Evolutionary conservation across 1,139 yeast species (phyloP), one percentile per base, ranked within the genome.

Genomic region (Saccharomyces hybrid): DNA sequence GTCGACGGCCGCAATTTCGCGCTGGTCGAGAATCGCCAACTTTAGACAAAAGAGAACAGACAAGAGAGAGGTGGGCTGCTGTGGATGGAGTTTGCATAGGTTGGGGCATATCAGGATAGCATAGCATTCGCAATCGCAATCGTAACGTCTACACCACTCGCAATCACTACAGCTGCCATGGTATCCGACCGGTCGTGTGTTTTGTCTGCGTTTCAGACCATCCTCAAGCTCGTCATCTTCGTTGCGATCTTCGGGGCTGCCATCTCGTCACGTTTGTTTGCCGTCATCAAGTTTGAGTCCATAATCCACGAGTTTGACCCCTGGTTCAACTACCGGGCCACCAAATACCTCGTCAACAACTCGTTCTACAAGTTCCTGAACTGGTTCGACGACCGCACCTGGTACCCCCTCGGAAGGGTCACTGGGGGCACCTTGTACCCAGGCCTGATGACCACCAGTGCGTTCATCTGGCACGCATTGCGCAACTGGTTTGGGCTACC

Each of bases 271-370:
- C 82, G 99, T 67, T 77, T 93, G 69, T 82, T 82, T 68, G 80
- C 93, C 4, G 93, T 86, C 55, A 83, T 88, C 56, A 77, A 95
- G 62, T 95, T 90, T 69, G 99, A 95, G 74, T 84, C 95, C 57
- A 95, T 95, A 66, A 95, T 95, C 72, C 99, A 95, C 75, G 99
- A 95, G 73, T 93, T 93, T 69, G 99, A 95, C 73, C 98, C 99
- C 41, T 93, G 99, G 99, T 95, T 95, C 78, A 93, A 93, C 72
- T 93, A 82, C 75, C 77, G 99, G 63, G 99, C 99, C 49, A 88
- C 99, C 27, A 88, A 88, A 71, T 89, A 90, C 71, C 79, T 93
- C 61, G 96, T 89, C 20, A 76, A 81, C 53, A 84, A 90, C 69
- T 85, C 95, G 5, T 91, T 82, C 71, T 86, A 90, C 73, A 93